Base-by-base conservation (phyloP, 2,329 filamentous ascomycete genomes). In the Pseudogymnoascus sp. region DNA sequence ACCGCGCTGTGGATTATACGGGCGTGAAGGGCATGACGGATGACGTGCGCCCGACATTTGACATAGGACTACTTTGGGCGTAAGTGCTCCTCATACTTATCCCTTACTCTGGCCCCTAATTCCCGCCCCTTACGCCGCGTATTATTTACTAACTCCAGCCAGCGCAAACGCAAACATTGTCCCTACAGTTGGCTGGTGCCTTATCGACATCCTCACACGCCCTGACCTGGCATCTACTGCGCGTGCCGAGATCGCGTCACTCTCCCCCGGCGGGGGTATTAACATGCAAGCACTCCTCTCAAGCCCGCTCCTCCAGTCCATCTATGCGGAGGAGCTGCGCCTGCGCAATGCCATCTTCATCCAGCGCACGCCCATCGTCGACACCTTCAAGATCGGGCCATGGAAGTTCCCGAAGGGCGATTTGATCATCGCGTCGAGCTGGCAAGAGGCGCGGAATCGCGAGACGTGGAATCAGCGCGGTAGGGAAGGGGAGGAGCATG, bases 271-370 rank as follows among this genome's bases (percentile, higher is more conserved):
- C 10, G 66, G 66, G 2, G 47, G 10, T 31, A 66, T 67, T 0
- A 65, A 70, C 1, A 56, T 56, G 47, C 47, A 56, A 11, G 65
- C 38, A 0, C 67, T 76, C 0, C 66, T 67, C 0, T 62, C 67
- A 0, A 66, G 66, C 0, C 69, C 72, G 1, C 63, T 77, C 0
- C 65, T 77, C 4, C 75, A 73, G 44, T 73, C 76, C 0, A 70
- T 76, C 1, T 77, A 73, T 33, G 70, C 69, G 6, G 75, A 77
- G 50, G 70, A 71, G 0, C 66, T 77, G 0, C 72, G 76, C 1
- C 60, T 77, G 0, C 63, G 69, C 12, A 63, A 69, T 1, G 33
- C 66, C 3, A 33, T 63, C n/a, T 60, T 63, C 33, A 23, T 64
- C 59, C 18, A 61, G 61, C 8, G 66, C 65, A n/a, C 64, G 63